Evolutionary conservation across 164 flowering plant species (phyloP).

Genomic region (Paratinospora sagittata): DNA sequence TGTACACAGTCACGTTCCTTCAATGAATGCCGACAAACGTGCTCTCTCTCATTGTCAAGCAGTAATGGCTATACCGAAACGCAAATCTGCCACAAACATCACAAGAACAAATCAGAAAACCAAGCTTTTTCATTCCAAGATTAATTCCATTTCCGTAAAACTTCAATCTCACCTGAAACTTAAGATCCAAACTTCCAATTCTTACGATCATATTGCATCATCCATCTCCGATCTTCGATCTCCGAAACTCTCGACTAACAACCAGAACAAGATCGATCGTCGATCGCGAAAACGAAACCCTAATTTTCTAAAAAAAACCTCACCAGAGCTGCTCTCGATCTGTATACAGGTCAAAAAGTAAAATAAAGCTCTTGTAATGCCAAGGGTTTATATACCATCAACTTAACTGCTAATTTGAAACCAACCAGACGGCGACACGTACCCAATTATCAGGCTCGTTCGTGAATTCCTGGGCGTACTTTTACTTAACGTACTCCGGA

Average conservation of each 20-base stretch:
- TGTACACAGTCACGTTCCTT: slow-evolving; percentile 13
- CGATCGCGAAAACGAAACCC: not conserved
- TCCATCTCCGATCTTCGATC: not conserved
- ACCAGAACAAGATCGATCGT: not conserved
- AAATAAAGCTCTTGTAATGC: no score
- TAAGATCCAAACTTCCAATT: no score
- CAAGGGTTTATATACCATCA: no score
- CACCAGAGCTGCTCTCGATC: not conserved
- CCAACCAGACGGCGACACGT: not conserved
- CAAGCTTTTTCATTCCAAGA: not conserved
- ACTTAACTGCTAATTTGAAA: no score
- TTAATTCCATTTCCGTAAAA: no score
- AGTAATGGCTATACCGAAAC: not conserved
- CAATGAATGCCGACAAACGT: slow-evolving; percentile 14
- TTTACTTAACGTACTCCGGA: not conserved
- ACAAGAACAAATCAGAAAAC: not conserved
- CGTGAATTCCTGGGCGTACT: not conserved
- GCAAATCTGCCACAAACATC: slow-evolving; percentile 1
- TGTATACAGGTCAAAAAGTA: not conserved
- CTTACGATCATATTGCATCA: no score
- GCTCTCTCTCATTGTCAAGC: slow-evolving; percentile 20
- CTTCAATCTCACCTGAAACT: no score
- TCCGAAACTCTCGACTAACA: not conserved
- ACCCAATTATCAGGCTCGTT: not conserved
- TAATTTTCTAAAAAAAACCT: not conserved